Conservation (phyloP, 1,284 basidiomycete species). For the Athelia psychrophila region DNA sequence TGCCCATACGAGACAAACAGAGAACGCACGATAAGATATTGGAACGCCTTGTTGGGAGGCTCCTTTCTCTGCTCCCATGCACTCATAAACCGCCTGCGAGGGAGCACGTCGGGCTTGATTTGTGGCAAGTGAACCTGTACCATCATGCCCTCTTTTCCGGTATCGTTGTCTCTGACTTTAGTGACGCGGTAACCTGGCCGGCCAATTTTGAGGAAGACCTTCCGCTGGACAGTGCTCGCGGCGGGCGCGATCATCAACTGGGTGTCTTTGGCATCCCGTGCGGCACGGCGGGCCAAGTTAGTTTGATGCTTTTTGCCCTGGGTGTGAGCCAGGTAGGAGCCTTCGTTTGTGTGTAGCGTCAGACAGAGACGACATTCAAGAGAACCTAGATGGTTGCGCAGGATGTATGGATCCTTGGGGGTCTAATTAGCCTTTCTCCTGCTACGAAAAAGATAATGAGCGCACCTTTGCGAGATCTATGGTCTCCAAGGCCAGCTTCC, state of each 20-base stretch:
- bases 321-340: constrained; percentile 98
- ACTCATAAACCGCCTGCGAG: constrained; percentile 94
- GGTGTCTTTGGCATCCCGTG: constrained; percentile 91
- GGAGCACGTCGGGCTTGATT: constrained; percentile 84
- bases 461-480: constrained; percentile 92
- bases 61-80: constrained; percentile 98
- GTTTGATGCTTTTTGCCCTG: constrained; percentile 99
- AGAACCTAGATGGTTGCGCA: constrained; percentile 96
- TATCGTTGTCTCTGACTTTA: constrained; percentile 79
- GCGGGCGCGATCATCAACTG: constrained; percentile 83
- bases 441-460: constrained; percentile 1
- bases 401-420: constrained; percentile 92
- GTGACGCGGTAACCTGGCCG: constrained; percentile 93
- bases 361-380: constrained; percentile 98
- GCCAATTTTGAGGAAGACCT: constrained; percentile 97
- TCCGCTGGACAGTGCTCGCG: constrained; percentile 76
- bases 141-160: constrained; percentile 89
- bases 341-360: constrained; percentile 98
- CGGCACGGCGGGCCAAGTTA: constrained; percentile 94
- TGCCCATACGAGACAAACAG: constrained; percentile 4
- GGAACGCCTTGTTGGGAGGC: constrained; percentile 92
- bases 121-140: constrained; percentile 97
- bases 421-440: constrained; percentile 4
- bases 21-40: constrained; percentile 85
- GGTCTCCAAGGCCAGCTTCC: constrained; percentile 94